These are phyloP conservation scores for Cinnamomum chago DNA, from an alignment of 164 flowering plant genomes.

Conservation along the genomic window DNA sequence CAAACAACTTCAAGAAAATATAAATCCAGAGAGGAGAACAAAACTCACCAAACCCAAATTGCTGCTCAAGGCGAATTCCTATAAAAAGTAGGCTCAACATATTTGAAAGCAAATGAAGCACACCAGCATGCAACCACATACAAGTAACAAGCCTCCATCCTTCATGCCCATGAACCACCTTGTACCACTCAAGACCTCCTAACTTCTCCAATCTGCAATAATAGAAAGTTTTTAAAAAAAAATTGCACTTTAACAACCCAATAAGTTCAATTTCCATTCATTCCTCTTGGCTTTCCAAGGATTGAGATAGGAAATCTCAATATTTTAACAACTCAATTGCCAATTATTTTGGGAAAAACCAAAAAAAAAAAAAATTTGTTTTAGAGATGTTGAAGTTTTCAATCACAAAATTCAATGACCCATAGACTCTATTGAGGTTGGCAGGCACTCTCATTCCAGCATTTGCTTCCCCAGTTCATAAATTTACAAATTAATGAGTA, in stretches of 20 bases:
- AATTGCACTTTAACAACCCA: not conserved
- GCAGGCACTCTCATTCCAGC: too few relatives aligned
- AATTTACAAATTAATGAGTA: too few relatives aligned
- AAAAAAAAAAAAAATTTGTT: too few relatives aligned
- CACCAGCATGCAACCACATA: slow-evolving; percentile 86
- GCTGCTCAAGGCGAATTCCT: slow-evolving; percentile 87
- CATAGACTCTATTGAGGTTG: too few relatives aligned
- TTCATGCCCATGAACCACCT: slow-evolving; percentile 54
- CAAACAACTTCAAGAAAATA: not conserved
- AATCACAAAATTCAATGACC: too few relatives aligned
- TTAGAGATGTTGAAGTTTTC: too few relatives aligned
- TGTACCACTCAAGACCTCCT: slow-evolving; percentile 66
- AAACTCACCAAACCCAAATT: slow-evolving; percentile 77
- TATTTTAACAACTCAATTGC: too few relatives aligned
- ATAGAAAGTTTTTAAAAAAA: slow-evolving; percentile 3
- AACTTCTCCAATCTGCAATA: slow-evolving; percentile 55
- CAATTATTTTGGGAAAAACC: too few relatives aligned
- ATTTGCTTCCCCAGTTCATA: too few relatives aligned
- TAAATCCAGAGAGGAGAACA: not conserved
- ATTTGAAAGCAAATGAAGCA: slow-evolving; percentile 68
- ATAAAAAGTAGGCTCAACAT: slow-evolving; percentile 73
- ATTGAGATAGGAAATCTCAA: too few relatives aligned
- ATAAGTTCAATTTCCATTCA: too few relatives aligned
- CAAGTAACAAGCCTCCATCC: slow-evolving; percentile 84
- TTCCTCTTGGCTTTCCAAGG: too few relatives aligned